Conservation (phyloP, 495 filamentous ascomycete species). For the Neurospora discreta region DNA sequence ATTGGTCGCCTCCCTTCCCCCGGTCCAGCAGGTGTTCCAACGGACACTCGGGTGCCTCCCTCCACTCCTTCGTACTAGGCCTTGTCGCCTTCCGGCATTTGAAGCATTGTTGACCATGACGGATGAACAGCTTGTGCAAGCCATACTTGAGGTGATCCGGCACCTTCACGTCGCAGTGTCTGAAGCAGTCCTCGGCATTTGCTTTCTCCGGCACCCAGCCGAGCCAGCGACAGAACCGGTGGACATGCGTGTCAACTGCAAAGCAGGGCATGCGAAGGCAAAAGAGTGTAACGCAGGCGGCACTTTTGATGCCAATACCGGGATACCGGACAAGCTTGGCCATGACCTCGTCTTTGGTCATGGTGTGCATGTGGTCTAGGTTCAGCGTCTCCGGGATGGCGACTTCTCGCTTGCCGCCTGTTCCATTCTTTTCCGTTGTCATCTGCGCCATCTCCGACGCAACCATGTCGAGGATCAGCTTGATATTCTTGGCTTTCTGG, state of each 20-base stretch:
- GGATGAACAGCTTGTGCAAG: slow-evolving; percentile 78
- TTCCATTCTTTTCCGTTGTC: background rate
- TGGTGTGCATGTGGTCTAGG: slow-evolving; percentile 64
- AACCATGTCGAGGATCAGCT: slow-evolving; percentile 70
- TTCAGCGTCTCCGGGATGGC: slow-evolving; percentile 29
- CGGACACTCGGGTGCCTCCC: slow-evolving; percentile 26
- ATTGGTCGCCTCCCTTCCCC: slow-evolving; percentile 3
- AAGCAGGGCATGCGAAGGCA: slow-evolving; percentile 68
- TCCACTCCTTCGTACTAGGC: slow-evolving; percentile 35
- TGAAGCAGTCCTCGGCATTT: slow-evolving; percentile 59
- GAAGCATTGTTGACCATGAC: slow-evolving; percentile 71
- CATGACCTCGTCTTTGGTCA: slow-evolving; percentile 61
- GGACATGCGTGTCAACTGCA: slow-evolving; percentile 80
- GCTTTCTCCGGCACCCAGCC: slow-evolving; percentile 64
- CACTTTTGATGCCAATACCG: slow-evolving; percentile 86
- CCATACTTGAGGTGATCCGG: slow-evolving; percentile 83
- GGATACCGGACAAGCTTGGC: slow-evolving; percentile 60
- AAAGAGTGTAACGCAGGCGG: slow-evolving; percentile 75
- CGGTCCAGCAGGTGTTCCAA: slow-evolving; percentile 37
- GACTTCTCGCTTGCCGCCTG: background rate
- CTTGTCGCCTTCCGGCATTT: slow-evolving; percentile 55
- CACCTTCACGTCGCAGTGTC: slow-evolving; percentile 69
- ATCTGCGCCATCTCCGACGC: slow-evolving; percentile 43
- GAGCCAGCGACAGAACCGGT: slow-evolving; percentile 72
- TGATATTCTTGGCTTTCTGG: slow-evolving; percentile 64